Evolutionary conservation across 495 filamentous ascomycete genomes (phyloP).

Genomic region (Penicillium fimorum): DNA sequence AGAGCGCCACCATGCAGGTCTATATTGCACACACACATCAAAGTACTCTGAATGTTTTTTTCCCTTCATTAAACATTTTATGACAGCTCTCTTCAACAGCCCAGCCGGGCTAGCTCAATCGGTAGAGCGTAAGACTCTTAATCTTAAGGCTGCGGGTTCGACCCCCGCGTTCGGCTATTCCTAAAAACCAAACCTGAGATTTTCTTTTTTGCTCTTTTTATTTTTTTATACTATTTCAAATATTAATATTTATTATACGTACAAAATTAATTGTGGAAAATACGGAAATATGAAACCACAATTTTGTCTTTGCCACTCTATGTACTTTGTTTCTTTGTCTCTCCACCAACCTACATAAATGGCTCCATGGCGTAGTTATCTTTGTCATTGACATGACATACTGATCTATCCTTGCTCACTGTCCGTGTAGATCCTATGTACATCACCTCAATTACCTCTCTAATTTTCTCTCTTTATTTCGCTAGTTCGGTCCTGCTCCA

Average conservation of each 20-base stretch:
- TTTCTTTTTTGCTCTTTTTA: not conserved
- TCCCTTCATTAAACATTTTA: too few relatives aligned
- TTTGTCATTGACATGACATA: not conserved
- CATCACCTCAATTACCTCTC: not conserved
- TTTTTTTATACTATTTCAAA: not conserved
- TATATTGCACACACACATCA: not conserved
- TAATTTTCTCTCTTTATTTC: not conserved
- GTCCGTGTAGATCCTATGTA: not conserved
- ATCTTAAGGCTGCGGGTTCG: constrained; percentile 68
- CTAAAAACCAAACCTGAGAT: constrained; percentile 14
- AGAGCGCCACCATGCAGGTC: not conserved
- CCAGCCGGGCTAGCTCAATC: constrained; percentile 70
- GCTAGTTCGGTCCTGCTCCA: not conserved
- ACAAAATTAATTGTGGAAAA: too few relatives aligned
- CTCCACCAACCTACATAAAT: not conserved
- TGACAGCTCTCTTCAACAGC: constrained; percentile 14
- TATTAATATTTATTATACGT: too few relatives aligned
- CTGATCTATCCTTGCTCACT: not conserved
- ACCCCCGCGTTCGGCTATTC: constrained; percentile 50
- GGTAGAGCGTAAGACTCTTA: constrained; percentile 84
- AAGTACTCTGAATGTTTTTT: not conserved
- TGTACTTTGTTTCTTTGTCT: not conserved
- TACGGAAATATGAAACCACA: too few relatives aligned
- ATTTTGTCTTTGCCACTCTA: too few relatives aligned
- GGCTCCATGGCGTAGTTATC: not conserved